Evolutionary conservation across 2,329 filamentous ascomycete species (phyloP).

Genomic region (Beauveria medogensis): DNA sequence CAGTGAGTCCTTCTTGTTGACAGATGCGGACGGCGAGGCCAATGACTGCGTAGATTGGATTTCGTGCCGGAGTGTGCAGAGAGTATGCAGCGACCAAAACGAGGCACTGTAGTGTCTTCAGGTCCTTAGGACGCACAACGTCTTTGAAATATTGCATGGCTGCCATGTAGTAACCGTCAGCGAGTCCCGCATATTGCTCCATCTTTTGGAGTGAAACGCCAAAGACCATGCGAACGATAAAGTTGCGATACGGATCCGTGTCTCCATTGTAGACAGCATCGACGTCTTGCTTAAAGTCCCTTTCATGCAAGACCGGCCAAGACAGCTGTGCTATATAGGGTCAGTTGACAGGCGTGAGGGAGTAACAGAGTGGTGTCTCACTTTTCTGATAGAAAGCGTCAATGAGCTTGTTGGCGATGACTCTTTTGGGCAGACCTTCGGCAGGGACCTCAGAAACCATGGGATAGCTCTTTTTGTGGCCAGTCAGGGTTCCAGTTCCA

Average conservation of each 20-base stretch:
- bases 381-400: constrained; percentile 82
- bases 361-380: constrained; percentile 28
- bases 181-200: constrained; percentile 84
- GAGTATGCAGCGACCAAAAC: constrained; percentile 86
- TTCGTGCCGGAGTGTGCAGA: constrained; percentile 81
- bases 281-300: constrained; percentile 65
- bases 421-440: constrained; percentile 61
- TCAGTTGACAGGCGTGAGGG: constrained; percentile 12
- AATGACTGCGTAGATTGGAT: constrained; percentile 87
- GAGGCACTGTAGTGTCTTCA: constrained; percentile 85
- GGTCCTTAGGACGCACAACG: constrained; percentile 78
- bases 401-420: constrained; percentile 69
- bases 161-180: constrained; percentile 89
- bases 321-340: constrained; percentile 65
- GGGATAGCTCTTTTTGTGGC: constrained; percentile 78
- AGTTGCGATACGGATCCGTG: constrained; percentile 74
- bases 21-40: constrained; percentile 81
- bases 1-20: constrained; percentile 78
- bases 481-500: constrained; percentile 37
- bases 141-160: constrained; percentile 79
- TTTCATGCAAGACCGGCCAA: constrained; percentile 80
- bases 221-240: constrained; percentile 82
- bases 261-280: constrained; percentile 73
- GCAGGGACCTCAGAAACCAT: constrained; percentile 82
- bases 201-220: constrained; percentile 93